These are phyloP conservation scores for Solanum hybrid DNA, from an alignment of 305 asterid species.

Conservation along the genomic window DNA sequence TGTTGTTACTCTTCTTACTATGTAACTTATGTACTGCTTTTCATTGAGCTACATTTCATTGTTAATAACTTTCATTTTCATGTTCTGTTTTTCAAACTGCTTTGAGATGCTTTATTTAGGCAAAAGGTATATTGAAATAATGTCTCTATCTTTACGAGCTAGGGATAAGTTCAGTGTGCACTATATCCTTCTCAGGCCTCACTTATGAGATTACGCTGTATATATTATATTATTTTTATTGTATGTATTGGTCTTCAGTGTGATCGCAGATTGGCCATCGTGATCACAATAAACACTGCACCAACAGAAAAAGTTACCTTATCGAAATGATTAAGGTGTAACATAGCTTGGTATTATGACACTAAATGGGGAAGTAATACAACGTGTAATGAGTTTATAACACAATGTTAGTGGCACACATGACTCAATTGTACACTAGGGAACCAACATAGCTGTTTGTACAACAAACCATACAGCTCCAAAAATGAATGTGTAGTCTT, in stretches of 20 bases:
- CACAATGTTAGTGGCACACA: background rate
- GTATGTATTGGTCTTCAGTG: background rate
- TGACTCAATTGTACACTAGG: background rate
- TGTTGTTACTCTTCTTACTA: background rate
- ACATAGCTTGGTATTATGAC: background rate
- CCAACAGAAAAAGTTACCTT: background rate
- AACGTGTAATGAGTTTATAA: background rate
- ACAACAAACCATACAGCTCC: conserved; percentile 9
- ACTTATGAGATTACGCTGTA: no score
- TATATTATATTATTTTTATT: no score
- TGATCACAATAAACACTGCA: background rate
- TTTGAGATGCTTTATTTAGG: background rate
- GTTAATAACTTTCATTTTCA: background rate
- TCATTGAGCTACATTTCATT: background rate
- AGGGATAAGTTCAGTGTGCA: no score
- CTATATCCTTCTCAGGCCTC: background rate
- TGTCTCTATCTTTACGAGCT: background rate
- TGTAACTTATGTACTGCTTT: background rate
- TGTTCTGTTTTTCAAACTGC: background rate
- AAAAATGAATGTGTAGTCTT: conserved; percentile 10
- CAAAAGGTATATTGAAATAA: background rate
- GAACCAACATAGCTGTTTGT: background rate
- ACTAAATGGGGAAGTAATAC: background rate
- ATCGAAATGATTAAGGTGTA: background rate
- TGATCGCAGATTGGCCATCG: background rate